phyloP scores from a whole-genome alignment of 441 rosid genomes.

The Populus hybrid region DNA sequence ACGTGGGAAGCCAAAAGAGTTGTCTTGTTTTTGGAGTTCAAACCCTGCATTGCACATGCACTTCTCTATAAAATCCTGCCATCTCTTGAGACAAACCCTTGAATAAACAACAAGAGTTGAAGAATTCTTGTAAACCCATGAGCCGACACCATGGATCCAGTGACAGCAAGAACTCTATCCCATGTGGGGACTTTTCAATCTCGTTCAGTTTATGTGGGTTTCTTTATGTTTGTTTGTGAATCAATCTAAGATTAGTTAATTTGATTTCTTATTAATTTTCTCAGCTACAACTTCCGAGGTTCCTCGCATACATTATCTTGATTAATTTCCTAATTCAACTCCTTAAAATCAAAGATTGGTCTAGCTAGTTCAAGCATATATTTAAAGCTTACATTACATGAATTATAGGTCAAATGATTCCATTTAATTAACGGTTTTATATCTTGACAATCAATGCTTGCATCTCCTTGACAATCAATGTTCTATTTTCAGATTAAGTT shows the following conservation, averaged over 20 bases:
- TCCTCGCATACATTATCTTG: background rate
- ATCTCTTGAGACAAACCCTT: background rate
- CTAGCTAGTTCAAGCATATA: background rate
- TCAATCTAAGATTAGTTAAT: too few species aligned
- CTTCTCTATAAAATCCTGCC: background rate
- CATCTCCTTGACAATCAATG: background rate
- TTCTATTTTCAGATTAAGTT: background rate
- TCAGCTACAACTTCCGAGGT: background rate
- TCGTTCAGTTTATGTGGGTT: background rate
- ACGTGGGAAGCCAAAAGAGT: background rate
- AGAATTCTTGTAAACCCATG: background rate
- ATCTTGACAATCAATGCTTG: too few species aligned
- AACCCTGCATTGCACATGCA: background rate
- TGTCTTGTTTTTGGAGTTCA: background rate
- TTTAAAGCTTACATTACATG: background rate
- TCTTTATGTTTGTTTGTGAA: background rate
- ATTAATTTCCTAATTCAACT: background rate
- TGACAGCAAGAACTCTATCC: background rate
- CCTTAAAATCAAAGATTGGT: background rate
- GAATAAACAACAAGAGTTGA: background rate
- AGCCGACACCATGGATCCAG: background rate
- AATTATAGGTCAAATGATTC: background rate
- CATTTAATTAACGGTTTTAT: background rate
- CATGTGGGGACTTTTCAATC: background rate
- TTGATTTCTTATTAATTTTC: background rate